phyloP scores from a whole-genome alignment of 1,284 basidiomycete genomes.

The Pyrrhoderma noxium region DNA sequence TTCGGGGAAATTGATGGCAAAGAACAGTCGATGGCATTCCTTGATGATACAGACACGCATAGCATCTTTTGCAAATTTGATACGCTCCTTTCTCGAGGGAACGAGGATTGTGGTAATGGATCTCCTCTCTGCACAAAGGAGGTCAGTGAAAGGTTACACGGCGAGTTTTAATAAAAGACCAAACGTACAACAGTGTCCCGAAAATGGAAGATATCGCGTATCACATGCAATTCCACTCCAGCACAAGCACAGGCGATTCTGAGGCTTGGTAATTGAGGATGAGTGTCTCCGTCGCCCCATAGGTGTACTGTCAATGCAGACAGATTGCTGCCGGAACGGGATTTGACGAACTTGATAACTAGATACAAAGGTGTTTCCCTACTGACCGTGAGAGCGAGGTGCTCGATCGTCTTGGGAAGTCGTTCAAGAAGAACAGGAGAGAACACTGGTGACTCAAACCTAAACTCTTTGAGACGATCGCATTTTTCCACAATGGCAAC shows the following conservation, averaged over 20 bases:
- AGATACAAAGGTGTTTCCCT: constrained; percentile 44
- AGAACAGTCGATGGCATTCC: too few species aligned
- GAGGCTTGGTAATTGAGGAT: constrained; percentile 40
- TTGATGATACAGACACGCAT: not conserved
- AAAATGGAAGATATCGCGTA: constrained; percentile 39
- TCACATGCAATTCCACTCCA: constrained; percentile 42
- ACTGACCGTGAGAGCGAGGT: constrained; percentile 52
- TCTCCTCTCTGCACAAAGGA: constrained; percentile 29
- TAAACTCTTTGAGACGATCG: constrained; percentile 41
- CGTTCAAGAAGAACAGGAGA: constrained; percentile 39
- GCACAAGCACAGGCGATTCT: constrained; percentile 49
- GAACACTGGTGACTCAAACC: constrained; percentile 42
- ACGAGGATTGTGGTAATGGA: constrained; percentile 22
- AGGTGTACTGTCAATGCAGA: constrained; percentile 40
- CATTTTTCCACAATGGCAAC: constrained; percentile 41
- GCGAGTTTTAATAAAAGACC: constrained; percentile 10
- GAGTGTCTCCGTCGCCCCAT: constrained; percentile 39
- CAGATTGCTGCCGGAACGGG: constrained; percentile 28
- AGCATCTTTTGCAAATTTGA: constrained; percentile 15
- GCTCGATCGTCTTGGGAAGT: constrained; percentile 43
- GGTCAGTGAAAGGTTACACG: constrained; percentile 4
- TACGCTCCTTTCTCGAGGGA: constrained; percentile 20
- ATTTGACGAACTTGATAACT: constrained; percentile 43
- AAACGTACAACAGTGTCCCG: constrained; percentile 40
- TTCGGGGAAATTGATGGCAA: too few species aligned